Base-by-base conservation (phyloP, 306 rosid genomes). In the Hippophae rhamnoides region DNA sequence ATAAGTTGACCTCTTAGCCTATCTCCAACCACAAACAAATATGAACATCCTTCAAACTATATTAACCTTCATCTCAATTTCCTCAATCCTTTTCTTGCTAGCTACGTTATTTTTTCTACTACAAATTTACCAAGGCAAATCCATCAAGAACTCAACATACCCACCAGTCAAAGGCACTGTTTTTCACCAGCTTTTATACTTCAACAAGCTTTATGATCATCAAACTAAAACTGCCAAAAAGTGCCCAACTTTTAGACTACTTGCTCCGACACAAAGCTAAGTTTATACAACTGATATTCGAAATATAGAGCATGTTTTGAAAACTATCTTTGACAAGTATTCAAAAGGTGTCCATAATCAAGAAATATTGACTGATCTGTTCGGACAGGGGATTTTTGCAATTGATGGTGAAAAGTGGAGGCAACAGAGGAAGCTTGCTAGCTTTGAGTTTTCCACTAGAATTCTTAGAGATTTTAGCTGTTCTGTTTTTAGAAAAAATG, bases 361-460 rank as follows among this genome's bases (percentile, higher is more conserved):
- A n/a, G 86, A 73, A 0, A 43, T 75, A 0, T 0, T 68, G 8
- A 45, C 52, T 27, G 96, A 83, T 70, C 68, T 89, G 61, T 76
- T 85, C 40, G 88, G 86, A 46, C 62, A 76, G 5, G 97, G 97
- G 47, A 86, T 89, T 55, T 89, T 89, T 48, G 58, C 6, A 0
- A 86, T 86, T 52, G 90, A 89, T 63, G 90, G 89, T 8, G 85
- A 77, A 1, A 75, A 65, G 71, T 89, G 97, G 97, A 76, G 63
- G 66, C 79, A 79, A 48, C 97, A 89, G 65, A 78, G 90, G 72
- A 89, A 83, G 72, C 76, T 85, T 56, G 84, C 79, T 0, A 82
- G 89, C 50, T 69, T 63, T 54, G 97, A 83, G 71, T 89, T 89
- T 42, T 81, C 97, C 0, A 79, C 89, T 0, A 79, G 90, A 58